Evolutionary conservation across 2,329 filamentous ascomycete species (phyloP).

Genomic region (Pyrenophora graminea): DNA sequence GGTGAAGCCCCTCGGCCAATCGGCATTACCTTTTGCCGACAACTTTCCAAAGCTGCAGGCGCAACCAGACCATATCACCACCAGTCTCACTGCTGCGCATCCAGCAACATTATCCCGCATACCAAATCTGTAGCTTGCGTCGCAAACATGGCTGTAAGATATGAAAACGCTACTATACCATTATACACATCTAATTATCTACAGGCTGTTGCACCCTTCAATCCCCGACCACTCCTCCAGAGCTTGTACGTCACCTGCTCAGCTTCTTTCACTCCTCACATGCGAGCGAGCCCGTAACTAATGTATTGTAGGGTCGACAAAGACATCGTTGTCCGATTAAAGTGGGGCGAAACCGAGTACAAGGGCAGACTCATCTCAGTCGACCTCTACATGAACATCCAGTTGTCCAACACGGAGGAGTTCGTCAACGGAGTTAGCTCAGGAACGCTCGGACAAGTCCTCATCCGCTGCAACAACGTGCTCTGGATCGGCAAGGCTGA

Average conservation of each 20-base stretch:
- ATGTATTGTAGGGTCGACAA: slow-evolving; percentile 72
- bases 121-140: slow-evolving; percentile 4
- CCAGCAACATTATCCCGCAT: slow-evolving; percentile 1
- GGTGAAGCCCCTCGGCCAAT: slow-evolving; percentile 6
- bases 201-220: slow-evolving; percentile 74
- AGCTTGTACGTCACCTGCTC: slow-evolving; percentile 68
- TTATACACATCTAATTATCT: slow-evolving; percentile 19
- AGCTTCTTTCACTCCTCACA: background rate
- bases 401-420: slow-evolving; percentile 88
- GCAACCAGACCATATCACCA: slow-evolving; percentile 3
- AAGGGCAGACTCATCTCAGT: slow-evolving; percentile 89
- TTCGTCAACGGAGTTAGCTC: slow-evolving; percentile 86
- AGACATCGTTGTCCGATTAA: slow-evolving; percentile 86
- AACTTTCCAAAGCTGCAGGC: slow-evolving; percentile 20
- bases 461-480: slow-evolving; percentile 99
- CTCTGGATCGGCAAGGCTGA: slow-evolving; percentile 76
- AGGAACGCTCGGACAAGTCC: slow-evolving; percentile 82
- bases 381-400: slow-evolving; percentile 99
- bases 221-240: slow-evolving; percentile 96
- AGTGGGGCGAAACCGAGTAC: slow-evolving; percentile 98
- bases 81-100: slow-evolving; percentile 2
- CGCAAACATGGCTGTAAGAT: slow-evolving; percentile 47
- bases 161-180: no score
- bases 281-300: slow-evolving; percentile 4
- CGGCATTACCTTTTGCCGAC: slow-evolving; percentile 19